phyloP scores from a whole-genome alignment of 179 eudicot species.

The Silene noctiflora region DNA sequence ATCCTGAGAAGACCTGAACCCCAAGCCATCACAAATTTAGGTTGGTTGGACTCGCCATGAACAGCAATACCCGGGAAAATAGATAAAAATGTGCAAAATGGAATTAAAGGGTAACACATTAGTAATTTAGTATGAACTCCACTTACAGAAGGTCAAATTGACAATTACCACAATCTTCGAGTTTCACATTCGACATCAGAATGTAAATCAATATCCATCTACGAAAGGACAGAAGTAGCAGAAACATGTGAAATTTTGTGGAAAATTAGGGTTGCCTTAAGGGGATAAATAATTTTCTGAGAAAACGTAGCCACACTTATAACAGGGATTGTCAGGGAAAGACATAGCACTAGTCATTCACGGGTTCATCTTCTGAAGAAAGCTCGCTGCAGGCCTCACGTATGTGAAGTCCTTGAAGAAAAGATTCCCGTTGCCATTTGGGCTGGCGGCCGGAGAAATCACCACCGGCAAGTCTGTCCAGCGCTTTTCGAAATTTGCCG shows the following conservation, averaged over 20 bases:
- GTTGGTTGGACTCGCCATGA: background rate
- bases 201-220: background rate
- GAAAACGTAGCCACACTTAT: background rate
- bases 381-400: slow-evolving; percentile 52
- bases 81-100: background rate
- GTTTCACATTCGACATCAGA: background rate
- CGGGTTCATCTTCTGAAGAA: slow-evolving; percentile 38
- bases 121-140: background rate
- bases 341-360: slow-evolving; percentile 24
- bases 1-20: background rate
- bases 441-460: slow-evolving; percentile 84
- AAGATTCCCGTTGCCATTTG: slow-evolving; percentile 45
- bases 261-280: background rate
- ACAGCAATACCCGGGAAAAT: background rate
- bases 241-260: background rate
- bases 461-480: slow-evolving; percentile 76
- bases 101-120: background rate
- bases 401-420: slow-evolving; percentile 68
- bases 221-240: background rate
- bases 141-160: background rate
- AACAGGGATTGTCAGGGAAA: background rate
- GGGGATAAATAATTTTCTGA: background rate
- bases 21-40: background rate
- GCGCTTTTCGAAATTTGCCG: slow-evolving; percentile 70
- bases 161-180: background rate